These are phyloP conservation scores for Salix viminalis DNA, from an alignment of 345 rosid genomes.

Conservation along the genomic window DNA sequence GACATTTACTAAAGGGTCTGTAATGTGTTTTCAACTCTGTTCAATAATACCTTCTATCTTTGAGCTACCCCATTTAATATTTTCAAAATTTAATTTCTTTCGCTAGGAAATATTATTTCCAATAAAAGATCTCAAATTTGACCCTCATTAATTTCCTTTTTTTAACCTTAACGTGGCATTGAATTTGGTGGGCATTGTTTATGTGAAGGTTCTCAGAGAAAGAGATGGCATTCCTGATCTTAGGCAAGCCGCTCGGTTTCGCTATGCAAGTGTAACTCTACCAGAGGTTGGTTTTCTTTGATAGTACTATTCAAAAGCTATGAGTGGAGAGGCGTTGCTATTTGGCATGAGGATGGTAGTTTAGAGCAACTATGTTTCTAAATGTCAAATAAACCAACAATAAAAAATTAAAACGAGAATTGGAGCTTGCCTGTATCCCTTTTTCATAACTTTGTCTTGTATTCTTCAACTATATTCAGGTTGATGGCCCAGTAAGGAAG, in stretches of 20 bases:
- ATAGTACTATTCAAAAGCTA: neutral
- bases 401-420: neutral
- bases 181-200: slow-evolving; percentile 15
- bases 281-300: slow-evolving; percentile 69
- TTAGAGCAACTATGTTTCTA: too few relatives aligned
- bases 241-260: slow-evolving; percentile 76
- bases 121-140: neutral
- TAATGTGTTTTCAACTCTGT: neutral
- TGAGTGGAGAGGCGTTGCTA: neutral
- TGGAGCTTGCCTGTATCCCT: neutral
- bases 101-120: neutral
- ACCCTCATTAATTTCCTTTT: neutral
- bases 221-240: slow-evolving; percentile 93
- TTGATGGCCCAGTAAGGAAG: slow-evolving; percentile 51
- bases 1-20: slow-evolving; percentile 4
- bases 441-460: slow-evolving; percentile 16
- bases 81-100: neutral
- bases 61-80: neutral
- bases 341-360: too few relatives aligned
- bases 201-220: slow-evolving; percentile 67
- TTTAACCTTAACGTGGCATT: neutral
- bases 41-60: slow-evolving; percentile 1
- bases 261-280: slow-evolving; percentile 63
- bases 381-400: too few relatives aligned
- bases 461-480: slow-evolving; percentile 42